Evolutionary conservation across 805 yeast genomes (phyloP).

Genomic region (Teunomyces panamensis): DNA sequence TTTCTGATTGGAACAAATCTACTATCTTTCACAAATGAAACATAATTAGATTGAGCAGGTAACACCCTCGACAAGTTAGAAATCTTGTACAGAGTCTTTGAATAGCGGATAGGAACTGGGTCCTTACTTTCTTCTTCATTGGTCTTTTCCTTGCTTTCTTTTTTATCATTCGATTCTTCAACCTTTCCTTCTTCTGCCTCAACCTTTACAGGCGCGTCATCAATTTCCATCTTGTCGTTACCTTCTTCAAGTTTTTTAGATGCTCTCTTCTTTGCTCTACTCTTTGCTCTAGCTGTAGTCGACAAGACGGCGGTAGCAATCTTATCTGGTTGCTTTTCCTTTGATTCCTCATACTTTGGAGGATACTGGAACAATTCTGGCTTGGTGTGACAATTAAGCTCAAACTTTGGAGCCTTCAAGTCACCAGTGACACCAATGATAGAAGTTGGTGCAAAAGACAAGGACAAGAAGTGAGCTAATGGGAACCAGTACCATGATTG

Average conservation of each 20-base stretch:
- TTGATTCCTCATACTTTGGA: conserved; percentile 76
- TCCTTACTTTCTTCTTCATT: conserved; percentile 32
- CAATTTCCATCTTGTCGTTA: conserved; percentile 42
- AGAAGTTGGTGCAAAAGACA: conserved; percentile 91
- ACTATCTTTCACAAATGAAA: conserved; percentile 65
- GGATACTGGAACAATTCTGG: conserved; percentile 84
- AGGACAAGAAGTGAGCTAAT: conserved; percentile 83
- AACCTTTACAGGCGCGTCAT: conserved; percentile 20
- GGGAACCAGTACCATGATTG: conserved; percentile 99
- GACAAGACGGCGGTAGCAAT: conserved; percentile 91
- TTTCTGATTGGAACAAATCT: conserved; percentile 83
- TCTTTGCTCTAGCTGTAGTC: conserved; percentile 91
- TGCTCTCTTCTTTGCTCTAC: conserved; percentile 72
- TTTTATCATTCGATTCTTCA: conserved; percentile 12
- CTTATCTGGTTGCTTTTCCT: conserved; percentile 82
- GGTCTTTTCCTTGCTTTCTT: conserved; percentile 9
- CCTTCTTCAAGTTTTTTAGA: conserved; percentile 51
- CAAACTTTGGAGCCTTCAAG: conserved; percentile 81
- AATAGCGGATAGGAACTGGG: conserved; percentile 48
- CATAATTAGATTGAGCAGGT: conserved; percentile 82
- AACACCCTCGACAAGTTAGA: conserved; percentile 83
- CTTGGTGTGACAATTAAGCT: conserved; percentile 76
- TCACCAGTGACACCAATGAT: conserved; percentile 79
- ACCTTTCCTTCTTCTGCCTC: conserved; percentile 14
- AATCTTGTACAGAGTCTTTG: conserved; percentile 65